phyloP scores from a whole-genome alignment of 2,329 filamentous ascomycete species.

The Sphaerulina vaccinii region DNA sequence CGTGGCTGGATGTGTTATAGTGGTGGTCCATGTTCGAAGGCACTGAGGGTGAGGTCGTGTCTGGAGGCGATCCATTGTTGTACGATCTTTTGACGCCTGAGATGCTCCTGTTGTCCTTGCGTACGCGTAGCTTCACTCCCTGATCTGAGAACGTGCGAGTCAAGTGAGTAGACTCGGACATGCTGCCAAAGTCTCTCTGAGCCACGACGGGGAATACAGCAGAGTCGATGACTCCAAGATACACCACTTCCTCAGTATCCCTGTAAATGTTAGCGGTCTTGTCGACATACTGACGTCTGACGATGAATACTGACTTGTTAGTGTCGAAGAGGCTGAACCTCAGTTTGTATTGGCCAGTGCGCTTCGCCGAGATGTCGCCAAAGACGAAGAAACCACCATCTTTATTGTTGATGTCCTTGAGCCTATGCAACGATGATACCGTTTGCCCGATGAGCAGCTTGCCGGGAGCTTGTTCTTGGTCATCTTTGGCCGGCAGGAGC shows the following conservation, averaged over 20 bases:
- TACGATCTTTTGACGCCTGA: constrained; percentile 24
- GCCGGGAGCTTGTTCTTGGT: constrained; percentile 22
- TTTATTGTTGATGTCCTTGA: constrained; percentile 60
- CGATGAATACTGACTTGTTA: constrained; percentile 51
- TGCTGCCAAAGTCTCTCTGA: constrained; percentile 71
- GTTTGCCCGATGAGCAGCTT: constrained; percentile 59
- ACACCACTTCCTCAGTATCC: constrained; percentile 46
- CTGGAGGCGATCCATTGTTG: constrained; percentile 23
- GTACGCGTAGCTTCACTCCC: constrained; percentile 75
- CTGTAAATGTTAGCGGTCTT: constrained; percentile 19
- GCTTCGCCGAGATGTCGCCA: constrained; percentile 76
- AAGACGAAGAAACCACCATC: constrained; percentile 91
- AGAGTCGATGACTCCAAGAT: constrained; percentile 57
- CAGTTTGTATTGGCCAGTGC: constrained; percentile 69
- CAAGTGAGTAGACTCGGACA: constrained; percentile 77
- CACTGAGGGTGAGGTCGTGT: constrained; percentile 21
- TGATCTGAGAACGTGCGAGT: constrained; percentile 84
- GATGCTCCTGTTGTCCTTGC: constrained; percentile 70
- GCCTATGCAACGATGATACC: constrained; percentile 75
- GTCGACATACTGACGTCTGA: background rate
- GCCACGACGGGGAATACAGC: constrained; percentile 59
- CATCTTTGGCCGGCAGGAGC: constrained; percentile 42
- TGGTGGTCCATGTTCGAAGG: constrained; percentile 21
- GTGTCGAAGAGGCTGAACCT: constrained; percentile 78
- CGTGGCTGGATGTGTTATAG: constrained; percentile 20